Base-by-base conservation (phyloP, 73 alveolate genomes). In the Diophrys sp. region DNA sequence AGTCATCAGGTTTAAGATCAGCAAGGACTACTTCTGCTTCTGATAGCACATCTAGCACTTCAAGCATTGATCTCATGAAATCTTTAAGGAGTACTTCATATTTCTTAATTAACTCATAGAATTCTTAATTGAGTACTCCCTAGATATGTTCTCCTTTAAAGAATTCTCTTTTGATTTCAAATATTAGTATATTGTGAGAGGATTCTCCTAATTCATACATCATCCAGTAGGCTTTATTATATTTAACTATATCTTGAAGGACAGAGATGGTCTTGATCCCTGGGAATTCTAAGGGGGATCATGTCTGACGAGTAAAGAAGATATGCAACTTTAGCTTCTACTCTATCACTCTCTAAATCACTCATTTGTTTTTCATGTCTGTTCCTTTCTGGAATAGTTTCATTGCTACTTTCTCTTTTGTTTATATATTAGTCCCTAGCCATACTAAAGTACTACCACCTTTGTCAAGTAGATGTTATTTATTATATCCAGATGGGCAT, bases 371-470 rank as follows among this genome's bases (percentile, higher is more conserved):
- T n/a, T 67, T 67, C 74, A 57, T 11, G 62, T 34, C 75, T 28
- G 32, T 78, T 24, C 53, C 33, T 81, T 88, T 82, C 14, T 84
- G 89, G 68, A 91, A 79, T 75, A 87, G 89, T 73, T 90, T 90
- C 23, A 90, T 68, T 34, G 96, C 96, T 23, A 90, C 90, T 67
- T 29, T 55, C 54, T 25, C 85, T 14, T 78, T 80, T 0, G 87
- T 72, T 32, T 31, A n/a, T 2, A 56, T 75, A 25, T 74, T 67
- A 56, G 57, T 77, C 18, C 83, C 92, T 5, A 91, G 92, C 95
- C 97, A 91, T 23, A 91, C 97, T 5, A 82, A 23, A 0, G 97
- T 95, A 33, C 97, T 87, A 0, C 97, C 97, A 33, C 97, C 97
- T 54, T 81, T 77, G 33, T 95, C 97, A 0, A 91, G 85, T 27